phyloP scores from a whole-genome alignment of 202 grass and related monocot genomes.

The Hordeum pubiflorum region DNA sequence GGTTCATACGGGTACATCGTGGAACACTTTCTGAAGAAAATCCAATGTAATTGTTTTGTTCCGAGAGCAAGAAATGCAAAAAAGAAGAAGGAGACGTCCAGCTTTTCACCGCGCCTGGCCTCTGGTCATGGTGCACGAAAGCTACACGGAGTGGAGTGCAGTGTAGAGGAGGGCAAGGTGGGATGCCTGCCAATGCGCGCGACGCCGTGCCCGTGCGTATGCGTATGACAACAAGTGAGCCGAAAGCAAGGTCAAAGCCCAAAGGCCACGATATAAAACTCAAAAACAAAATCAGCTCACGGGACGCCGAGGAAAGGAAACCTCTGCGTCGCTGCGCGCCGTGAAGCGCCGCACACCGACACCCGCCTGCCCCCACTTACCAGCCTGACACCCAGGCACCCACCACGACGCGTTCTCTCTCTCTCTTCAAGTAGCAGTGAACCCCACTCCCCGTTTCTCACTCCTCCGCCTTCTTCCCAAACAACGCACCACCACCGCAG shows the following conservation, averaged over 20 bases:
- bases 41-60: background rate
- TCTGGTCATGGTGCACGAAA: background rate
- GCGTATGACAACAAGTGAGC: too few relatives aligned
- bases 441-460: background rate
- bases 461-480: background rate
- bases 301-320: background rate
- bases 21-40: background rate
- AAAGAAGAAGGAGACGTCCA: background rate
- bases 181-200: background rate
- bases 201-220: background rate
- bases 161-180: background rate
- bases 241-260: background rate
- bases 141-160: background rate
- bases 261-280: background rate
- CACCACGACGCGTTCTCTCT: slow-evolving; percentile 2
- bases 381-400: background rate
- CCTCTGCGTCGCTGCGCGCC: background rate
- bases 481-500: background rate
- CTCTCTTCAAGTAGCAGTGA: background rate
- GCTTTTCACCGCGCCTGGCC: background rate
- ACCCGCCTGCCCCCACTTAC: slow-evolving; percentile 6
- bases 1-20: too few relatives aligned
- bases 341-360: slow-evolving; percentile 3
- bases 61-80: background rate
- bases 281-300: background rate